Conservation (phyloP, 805 yeast genomes). For the Zygosaccharomyces bailii region DNA sequence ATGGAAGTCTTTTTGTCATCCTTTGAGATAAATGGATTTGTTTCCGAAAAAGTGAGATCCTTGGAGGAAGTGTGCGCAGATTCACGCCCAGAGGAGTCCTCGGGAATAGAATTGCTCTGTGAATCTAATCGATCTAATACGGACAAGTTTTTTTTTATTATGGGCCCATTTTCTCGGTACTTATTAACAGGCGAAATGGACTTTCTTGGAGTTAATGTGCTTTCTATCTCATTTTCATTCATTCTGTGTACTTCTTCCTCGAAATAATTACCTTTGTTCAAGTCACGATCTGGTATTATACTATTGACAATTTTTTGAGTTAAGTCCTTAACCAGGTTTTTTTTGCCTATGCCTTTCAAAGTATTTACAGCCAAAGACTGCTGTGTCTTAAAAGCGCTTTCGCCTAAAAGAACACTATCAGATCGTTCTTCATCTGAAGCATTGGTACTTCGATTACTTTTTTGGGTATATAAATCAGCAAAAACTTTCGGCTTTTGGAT, state of each 20-base stretch:
- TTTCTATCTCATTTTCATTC: background rate
- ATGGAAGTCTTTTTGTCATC: slow-evolving; percentile 7
- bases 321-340: slow-evolving; percentile 23
- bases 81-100: slow-evolving; percentile 10
- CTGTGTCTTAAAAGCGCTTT: slow-evolving; percentile 10
- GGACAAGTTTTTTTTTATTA: slow-evolving; percentile 15
- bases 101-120: slow-evolving; percentile 5
- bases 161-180: slow-evolving; percentile 11
- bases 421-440: slow-evolving; percentile 1
- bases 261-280: background rate
- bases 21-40: slow-evolving; percentile 4
- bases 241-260: background rate
- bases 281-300: slow-evolving; percentile 20
- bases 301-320: slow-evolving; percentile 26
- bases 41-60: slow-evolving; percentile 4
- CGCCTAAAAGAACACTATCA: slow-evolving; percentile 4
- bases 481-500: slow-evolving; percentile 26
- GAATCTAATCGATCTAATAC: slow-evolving; percentile 4
- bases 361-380: slow-evolving; percentile 29
- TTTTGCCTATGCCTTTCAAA: slow-evolving; percentile 26
- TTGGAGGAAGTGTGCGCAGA: slow-evolving; percentile 18
- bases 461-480: slow-evolving; percentile 21
- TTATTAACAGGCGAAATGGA: background rate
- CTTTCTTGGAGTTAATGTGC: background rate
- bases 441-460: slow-evolving; percentile 4